phyloP scores from a whole-genome alignment of 2,329 filamentous ascomycete genomes.

The Trichoderma brevicompactum region DNA sequence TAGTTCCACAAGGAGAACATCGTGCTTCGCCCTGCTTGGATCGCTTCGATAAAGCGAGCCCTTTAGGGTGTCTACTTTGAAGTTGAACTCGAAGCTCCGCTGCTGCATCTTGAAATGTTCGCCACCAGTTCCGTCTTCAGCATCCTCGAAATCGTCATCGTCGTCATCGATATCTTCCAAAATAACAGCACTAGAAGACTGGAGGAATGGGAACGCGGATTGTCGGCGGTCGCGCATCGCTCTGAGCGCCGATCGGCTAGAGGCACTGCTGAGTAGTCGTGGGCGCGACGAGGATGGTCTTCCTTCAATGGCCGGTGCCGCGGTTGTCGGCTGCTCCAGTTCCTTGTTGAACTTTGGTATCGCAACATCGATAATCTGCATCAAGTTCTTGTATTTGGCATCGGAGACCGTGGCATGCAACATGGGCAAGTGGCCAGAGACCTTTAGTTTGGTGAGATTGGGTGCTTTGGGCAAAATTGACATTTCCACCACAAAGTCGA shows the following conservation, averaged over 20 bases:
- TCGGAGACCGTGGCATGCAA: constrained; percentile 92
- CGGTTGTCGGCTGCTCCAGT: constrained; percentile 6
- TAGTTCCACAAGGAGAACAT: constrained; percentile 85
- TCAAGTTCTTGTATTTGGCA: constrained; percentile 93
- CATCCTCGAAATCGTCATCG: constrained; percentile 69
- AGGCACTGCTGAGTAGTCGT: constrained; percentile 49
- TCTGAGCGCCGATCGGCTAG: constrained; percentile 51
- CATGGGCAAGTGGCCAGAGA: constrained; percentile 90
- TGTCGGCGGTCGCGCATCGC: constrained; percentile 56
- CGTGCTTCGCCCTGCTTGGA: constrained; percentile 72
- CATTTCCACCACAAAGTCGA: constrained; percentile 93
- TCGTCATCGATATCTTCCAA: constrained; percentile 75
- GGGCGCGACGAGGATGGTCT: constrained; percentile 44
- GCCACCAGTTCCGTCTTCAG: constrained; percentile 59
- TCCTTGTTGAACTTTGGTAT: constrained; percentile 75
- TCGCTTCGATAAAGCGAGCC: constrained; percentile 91
- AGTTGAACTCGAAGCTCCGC: constrained; percentile 93
- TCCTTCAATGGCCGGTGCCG: neutral
- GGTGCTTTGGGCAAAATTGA: constrained; percentile 97
- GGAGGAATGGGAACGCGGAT: constrained; percentile 74
- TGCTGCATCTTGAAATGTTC: constrained; percentile 77
- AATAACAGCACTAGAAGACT: constrained; percentile 75
- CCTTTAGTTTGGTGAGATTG: constrained; percentile 86
- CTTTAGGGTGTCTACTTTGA: constrained; percentile 91
- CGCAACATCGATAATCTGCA: constrained; percentile 94